phyloP scores from a whole-genome alignment of 2,329 filamentous ascomycete species.

The Monilinia fructigena region DNA sequence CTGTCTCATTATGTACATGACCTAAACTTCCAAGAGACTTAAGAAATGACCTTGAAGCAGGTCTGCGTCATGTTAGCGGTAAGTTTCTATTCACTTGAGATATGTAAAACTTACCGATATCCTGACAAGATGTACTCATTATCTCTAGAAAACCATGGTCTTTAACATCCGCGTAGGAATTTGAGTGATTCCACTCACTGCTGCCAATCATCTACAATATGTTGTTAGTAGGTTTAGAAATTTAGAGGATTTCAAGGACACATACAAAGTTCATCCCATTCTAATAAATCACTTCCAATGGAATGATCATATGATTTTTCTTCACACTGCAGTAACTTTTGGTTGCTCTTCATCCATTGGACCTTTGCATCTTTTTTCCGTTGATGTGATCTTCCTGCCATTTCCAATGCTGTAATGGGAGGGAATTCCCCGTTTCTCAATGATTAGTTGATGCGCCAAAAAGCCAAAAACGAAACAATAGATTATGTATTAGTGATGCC shows the following conservation, averaged over 20 bases:
- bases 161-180: not conserved
- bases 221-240: not conserved
- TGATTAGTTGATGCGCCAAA: too few species aligned
- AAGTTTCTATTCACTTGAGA: not conserved
- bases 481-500: too few species aligned
- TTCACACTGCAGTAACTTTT: not conserved
- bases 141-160: constrained; percentile 7
- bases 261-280: constrained; percentile 14
- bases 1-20: constrained; percentile 25
- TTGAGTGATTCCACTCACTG: not conserved
- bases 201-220: not conserved
- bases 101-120: constrained; percentile 21
- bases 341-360: not conserved
- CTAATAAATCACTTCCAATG: not conserved
- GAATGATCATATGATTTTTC: not conserved
- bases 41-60: constrained; percentile 22
- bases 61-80: constrained; percentile 1
- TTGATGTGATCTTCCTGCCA: too few species aligned
- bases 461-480: too few species aligned
- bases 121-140: constrained; percentile 25
- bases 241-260: too few species aligned
- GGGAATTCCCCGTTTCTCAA: too few species aligned
- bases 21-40: constrained; percentile 21
- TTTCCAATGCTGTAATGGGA: too few species aligned
- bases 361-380: too few species aligned